Percentiles rank a stretch among this genome's conserved stretches.
These are phyloP conservation scores for Beauveria pseudobassiana DNA, from an alignment of 2,329 filamentous ascomycete species.

Conservation along the genomic window DNA sequence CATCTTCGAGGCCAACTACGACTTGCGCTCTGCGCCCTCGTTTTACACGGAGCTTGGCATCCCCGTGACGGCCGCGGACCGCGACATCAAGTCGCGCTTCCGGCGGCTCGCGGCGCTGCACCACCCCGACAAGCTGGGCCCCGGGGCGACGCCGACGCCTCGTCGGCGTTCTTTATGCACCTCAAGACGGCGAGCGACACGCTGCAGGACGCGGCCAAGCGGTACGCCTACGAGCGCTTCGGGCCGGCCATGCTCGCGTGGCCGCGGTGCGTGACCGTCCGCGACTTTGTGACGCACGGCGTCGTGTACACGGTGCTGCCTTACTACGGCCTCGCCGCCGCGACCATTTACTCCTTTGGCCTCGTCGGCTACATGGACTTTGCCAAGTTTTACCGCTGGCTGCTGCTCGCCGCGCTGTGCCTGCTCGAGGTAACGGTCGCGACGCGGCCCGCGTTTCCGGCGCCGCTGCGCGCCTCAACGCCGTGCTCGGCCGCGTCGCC, in stretches of 20 bases:
- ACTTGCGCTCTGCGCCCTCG: slow-evolving; percentile 61
- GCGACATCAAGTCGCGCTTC: slow-evolving; percentile 76
- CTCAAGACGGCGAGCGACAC: slow-evolving; percentile 80
- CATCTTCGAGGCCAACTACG: slow-evolving; percentile 83
- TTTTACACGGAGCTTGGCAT: slow-evolving; percentile 77
- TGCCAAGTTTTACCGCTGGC: slow-evolving; percentile 59
- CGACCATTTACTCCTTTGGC: slow-evolving; percentile 53
- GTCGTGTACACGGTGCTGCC: slow-evolving; percentile 48
- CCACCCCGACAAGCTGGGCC: slow-evolving; percentile 73
- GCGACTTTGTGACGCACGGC: slow-evolving; percentile 66
- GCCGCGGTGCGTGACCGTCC: slow-evolving; percentile 58
- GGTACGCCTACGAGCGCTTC: slow-evolving; percentile 87
- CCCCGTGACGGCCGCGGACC: slow-evolving; percentile 59
- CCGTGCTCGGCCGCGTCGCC: slow-evolving; percentile 28
- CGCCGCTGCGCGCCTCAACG: slow-evolving; percentile 40
- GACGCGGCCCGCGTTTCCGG: slow-evolving; percentile 46
- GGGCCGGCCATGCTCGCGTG: slow-evolving; percentile 64
- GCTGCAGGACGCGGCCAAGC: slow-evolving; percentile 64
- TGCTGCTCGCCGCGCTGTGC: slow-evolving; percentile 45
- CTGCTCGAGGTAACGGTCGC: slow-evolving; percentile 50
- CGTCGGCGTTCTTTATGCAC: slow-evolving; percentile 60
- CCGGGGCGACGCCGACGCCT: slow-evolving; percentile 25
- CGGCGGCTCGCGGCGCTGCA: slow-evolving; percentile 61
- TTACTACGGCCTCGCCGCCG: slow-evolving; percentile 53
- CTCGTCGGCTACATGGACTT: slow-evolving; percentile 61